phyloP scores from a whole-genome alignment of 371 early-diverging fungal genomes.

The Smittium mucronatum region DNA sequence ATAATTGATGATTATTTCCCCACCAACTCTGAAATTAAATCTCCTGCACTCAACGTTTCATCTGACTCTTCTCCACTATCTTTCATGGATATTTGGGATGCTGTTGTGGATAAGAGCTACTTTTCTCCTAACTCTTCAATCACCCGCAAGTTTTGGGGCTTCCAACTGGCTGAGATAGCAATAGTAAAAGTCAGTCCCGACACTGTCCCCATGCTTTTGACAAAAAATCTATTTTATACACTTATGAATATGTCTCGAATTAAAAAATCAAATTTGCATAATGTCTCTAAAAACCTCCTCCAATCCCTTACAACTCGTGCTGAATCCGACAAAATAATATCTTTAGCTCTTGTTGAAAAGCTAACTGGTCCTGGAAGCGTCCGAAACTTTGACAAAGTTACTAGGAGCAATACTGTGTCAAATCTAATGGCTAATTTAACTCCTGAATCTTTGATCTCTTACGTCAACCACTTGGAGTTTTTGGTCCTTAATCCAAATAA shows the following conservation, averaged over 20 bases:
- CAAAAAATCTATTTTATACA: conserved; percentile 17
- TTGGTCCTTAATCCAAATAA: conserved; percentile 40
- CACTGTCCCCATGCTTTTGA: conserved; percentile 60
- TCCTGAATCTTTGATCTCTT: conserved; percentile 48
- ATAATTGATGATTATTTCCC: conserved; percentile 43
- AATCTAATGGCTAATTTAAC: conserved; percentile 55
- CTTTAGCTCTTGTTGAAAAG: conserved; percentile 40
- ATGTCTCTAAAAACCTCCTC: conserved; percentile 62
- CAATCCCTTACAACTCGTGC: background rate
- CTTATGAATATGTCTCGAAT: background rate
- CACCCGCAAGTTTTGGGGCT: conserved; percentile 79
- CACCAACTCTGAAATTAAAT: background rate
- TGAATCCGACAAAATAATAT: conserved; percentile 21
- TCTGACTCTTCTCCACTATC: conserved; percentile 17
- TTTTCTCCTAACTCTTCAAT: conserved; percentile 56
- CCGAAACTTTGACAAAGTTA: conserved; percentile 59
- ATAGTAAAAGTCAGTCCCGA: conserved; percentile 47
- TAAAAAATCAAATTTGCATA: conserved; percentile 56
- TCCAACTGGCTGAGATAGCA: conserved; percentile 51
- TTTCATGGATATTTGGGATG: conserved; percentile 71
- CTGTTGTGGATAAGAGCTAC: conserved; percentile 57
- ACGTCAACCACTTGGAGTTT: conserved; percentile 53
- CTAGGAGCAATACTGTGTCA: conserved; percentile 58
- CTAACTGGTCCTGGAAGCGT: conserved; percentile 52
- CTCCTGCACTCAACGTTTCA: background rate